phyloP scores from a whole-genome alignment of 2,329 filamentous ascomycete species.

The Fusarium tricinctum region DNA sequence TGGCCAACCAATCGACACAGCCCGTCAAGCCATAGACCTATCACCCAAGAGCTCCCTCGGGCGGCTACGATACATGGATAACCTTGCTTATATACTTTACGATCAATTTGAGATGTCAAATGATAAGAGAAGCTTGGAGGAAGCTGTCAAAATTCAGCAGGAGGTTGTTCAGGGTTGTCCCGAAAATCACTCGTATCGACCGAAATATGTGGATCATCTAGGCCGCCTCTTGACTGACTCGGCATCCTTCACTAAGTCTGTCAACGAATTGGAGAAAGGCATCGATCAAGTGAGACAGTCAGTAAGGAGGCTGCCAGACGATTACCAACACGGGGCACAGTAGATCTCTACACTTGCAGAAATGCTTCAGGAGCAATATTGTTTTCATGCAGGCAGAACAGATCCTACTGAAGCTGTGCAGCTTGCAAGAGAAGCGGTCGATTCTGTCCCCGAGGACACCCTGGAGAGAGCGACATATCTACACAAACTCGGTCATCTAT shows the following conservation, averaged over 20 bases:
- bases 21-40: neutral
- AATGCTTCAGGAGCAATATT: neutral
- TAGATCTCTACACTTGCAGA: neutral
- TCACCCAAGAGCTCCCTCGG: rapidly evolving
- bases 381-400: rapidly evolving
- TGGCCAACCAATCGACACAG: neutral
- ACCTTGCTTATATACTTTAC: neutral
- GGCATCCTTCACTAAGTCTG: neutral
- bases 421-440: neutral
- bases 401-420: neutral
- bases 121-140: neutral
- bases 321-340: neutral
- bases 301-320: neutral
- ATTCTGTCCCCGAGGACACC: rapidly evolving
- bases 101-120: neutral
- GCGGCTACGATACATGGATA: neutral
- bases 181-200: neutral
- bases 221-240: neutral
- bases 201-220: neutral
- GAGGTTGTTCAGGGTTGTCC: neutral
- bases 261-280: neutral
- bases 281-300: neutral
- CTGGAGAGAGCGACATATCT: neutral
- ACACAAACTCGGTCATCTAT: neutral
- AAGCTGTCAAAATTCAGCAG: neutral